Evolutionary conservation across 1,284 basidiomycete genomes (phyloP), one percentile per base, ranked within the genome.

Genomic region (Ceratobasidium sp.): DNA sequence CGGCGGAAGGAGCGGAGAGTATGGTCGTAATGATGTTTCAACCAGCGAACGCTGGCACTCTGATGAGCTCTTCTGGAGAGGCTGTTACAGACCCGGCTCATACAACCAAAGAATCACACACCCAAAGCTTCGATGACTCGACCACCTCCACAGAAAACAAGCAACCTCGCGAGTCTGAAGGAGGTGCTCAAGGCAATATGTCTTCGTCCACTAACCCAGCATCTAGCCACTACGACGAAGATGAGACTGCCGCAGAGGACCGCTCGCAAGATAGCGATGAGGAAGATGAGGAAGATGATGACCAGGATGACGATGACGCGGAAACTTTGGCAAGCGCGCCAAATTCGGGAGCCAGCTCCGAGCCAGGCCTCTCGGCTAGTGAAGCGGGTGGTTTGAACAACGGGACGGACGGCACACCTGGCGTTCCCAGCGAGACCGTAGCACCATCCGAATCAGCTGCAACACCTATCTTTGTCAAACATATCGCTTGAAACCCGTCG

Each of bases 11-110:
- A 42, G 76, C 64, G n/a, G 60, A 53, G 64, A 68, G 66, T 53
- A 68, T 68, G 66, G 66, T 68, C 26, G 66, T 68, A 9, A 68
- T 68, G 66, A 49, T 68, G 28, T 68, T 68, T 20, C 66, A 39
- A 46, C 40, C 66, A 1, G 26, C 66, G 26, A 68, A 68, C 28
- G 26, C 12, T 10, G 44, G 63, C 10, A 20, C 42, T 10, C 42
- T 42, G n/a, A 9, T 23, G 9, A 23, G 46, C 0, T n/a, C 26
- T 26, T 20, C 56, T 58, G 56, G 28, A 23, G 20, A n/a, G 6
- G 20, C 51, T 6, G 6, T 6, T 53, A 53, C 51, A 42, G 39
- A 40, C 4, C 18, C 6, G 15, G 10, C 39, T 9, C 28, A 40
- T 7, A 42, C 39, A 39, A 20, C 42, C 61, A 63, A 42, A 42